phyloP scores from a whole-genome alignment of 2,329 filamentous ascomycete genomes.

The Aspergillus phoenicis region DNA sequence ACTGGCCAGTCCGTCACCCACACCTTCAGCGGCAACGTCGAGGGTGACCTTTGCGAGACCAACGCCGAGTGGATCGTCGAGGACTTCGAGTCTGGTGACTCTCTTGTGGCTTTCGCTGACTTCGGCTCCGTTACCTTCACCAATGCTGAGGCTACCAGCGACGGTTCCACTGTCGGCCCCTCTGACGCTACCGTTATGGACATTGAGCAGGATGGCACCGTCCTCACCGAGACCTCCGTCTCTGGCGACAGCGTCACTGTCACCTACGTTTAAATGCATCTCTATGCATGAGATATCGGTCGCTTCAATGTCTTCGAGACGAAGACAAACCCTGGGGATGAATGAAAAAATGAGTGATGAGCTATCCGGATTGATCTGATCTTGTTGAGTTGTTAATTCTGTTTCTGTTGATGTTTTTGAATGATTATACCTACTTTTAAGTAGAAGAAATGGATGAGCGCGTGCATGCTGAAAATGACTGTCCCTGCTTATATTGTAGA shows the following conservation, averaged over 20 bases:
- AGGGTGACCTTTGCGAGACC: slow-evolving; percentile 51
- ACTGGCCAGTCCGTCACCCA: slow-evolving; percentile 56
- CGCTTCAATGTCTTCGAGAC: neutral
- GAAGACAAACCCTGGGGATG: neutral
- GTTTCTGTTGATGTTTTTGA: slow-evolving; percentile 1
- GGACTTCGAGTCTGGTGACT: slow-evolving; percentile 45
- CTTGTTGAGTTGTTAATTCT: neutral
- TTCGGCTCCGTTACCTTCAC: slow-evolving; percentile 54
- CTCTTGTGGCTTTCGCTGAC: slow-evolving; percentile 50
- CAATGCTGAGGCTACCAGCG: slow-evolving; percentile 38
- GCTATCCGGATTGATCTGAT: slow-evolving; percentile 7
- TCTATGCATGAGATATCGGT: neutral
- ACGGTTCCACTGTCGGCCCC: slow-evolving; percentile 34
- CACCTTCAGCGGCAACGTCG: slow-evolving; percentile 48
- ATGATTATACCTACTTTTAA: slow-evolving; percentile 2
- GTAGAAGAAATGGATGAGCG: neutral
- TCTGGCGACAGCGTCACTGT: slow-evolving; percentile 28
- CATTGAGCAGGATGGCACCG: slow-evolving; percentile 44
- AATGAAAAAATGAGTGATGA: slow-evolving; percentile 8
- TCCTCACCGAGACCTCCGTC: slow-evolving; percentile 36
- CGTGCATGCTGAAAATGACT: neutral
- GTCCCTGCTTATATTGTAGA: neutral
- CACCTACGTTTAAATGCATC: slow-evolving; percentile 24
- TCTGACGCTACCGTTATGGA: slow-evolving; percentile 48
- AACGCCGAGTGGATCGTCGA: slow-evolving; percentile 63